phyloP scores from a whole-genome alignment of 441 rosid genomes.

The Sinapis alba region DNA sequence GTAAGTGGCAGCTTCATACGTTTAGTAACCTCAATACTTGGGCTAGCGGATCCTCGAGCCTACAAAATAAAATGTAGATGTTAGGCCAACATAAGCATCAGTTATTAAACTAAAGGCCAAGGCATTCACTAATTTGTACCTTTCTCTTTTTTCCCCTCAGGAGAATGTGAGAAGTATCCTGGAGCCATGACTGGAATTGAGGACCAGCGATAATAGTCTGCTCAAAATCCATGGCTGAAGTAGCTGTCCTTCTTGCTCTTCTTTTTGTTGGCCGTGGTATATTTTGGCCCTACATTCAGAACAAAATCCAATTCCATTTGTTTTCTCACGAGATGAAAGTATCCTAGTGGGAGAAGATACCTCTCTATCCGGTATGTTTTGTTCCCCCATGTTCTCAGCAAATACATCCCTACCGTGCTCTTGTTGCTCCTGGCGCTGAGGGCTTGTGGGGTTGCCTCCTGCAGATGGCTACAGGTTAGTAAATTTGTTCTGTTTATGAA shows the following conservation, averaged over 20 bases:
- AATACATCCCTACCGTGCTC: conserved; percentile 27
- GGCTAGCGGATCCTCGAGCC: conserved; percentile 45
- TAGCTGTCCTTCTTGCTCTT: conserved; percentile 50
- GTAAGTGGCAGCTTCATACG: conserved; percentile 74
- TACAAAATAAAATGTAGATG: conserved; percentile 35
- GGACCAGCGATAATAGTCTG: conserved; percentile 71
- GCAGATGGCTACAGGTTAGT: conserved; percentile 36
- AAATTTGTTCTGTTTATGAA: conserved; percentile 12
- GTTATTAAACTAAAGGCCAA: conserved; percentile 1
- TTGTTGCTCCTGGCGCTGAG: conserved; percentile 48
- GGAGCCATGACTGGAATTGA: conserved; percentile 82
- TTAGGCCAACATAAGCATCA: conserved; percentile 17
- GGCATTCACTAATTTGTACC: conserved; percentile 43
- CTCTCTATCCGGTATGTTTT: conserved; percentile 48
- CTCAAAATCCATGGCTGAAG: conserved; percentile 61
- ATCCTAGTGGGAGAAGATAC: conserved; percentile 41
- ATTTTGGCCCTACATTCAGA: conserved; percentile 51
- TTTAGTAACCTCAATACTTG: conserved; percentile 49
- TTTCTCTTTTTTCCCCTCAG: conserved; percentile 66
- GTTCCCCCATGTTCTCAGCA: conserved; percentile 34
- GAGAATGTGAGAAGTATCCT: conserved; percentile 59
- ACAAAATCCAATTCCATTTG: conserved; percentile 13
- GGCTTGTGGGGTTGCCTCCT: conserved; percentile 53
- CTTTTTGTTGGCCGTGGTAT: conserved; percentile 47
- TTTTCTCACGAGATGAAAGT: conserved; percentile 10